phyloP scores from a whole-genome alignment of 345 rosid species.

The Brassica juncea region DNA sequence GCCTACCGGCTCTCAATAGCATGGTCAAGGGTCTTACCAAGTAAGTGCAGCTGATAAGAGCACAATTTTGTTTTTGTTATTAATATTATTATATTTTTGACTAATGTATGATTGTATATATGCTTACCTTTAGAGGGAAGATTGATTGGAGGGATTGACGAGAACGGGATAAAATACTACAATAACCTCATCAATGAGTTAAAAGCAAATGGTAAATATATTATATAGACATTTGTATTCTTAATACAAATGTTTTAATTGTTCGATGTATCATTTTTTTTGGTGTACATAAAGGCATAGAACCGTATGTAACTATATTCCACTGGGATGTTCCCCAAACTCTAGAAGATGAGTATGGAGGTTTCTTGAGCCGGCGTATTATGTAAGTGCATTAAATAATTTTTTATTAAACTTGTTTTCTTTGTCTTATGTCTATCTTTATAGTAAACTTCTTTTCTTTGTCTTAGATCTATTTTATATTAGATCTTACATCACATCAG shows the following conservation, averaged over 20 bases:
- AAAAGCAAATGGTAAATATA: background rate
- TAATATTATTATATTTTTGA: background rate
- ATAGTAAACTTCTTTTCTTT: background rate
- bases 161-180: slow-evolving; percentile 47
- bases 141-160: slow-evolving; percentile 46
- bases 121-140: slow-evolving; percentile 40
- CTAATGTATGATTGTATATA: background rate
- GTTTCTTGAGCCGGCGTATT: slow-evolving; percentile 37
- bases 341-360: slow-evolving; percentile 33
- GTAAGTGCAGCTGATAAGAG: background rate
- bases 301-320: slow-evolving; percentile 41
- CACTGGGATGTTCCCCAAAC: slow-evolving; percentile 43
- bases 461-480: no score
- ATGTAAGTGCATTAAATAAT: slow-evolving; percentile 22
- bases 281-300: slow-evolving; percentile 21
- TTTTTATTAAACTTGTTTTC: background rate
- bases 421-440: background rate
- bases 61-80: background rate
- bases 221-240: no score
- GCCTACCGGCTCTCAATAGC: slow-evolving; percentile 54
- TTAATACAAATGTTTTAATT: no score
- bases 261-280: no score
- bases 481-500: background rate
- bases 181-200: slow-evolving; percentile 41
- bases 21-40: slow-evolving; percentile 52